Evolutionary conservation across 2,329 filamentous ascomycete genomes (phyloP), one percentile per base, ranked within the genome.

Genomic region (Herpotrichia juniperi): DNA sequence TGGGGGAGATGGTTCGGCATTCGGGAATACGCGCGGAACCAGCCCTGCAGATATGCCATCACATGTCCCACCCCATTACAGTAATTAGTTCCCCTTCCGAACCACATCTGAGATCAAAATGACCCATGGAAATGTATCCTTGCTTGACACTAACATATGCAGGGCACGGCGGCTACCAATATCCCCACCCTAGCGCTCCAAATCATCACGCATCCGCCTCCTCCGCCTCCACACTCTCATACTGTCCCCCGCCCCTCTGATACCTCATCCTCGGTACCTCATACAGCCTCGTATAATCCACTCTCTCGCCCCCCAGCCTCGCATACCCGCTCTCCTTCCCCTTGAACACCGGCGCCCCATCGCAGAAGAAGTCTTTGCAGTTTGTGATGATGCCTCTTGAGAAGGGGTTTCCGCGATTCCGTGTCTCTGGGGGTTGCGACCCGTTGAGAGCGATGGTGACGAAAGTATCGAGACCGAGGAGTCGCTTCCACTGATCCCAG

Each of bases 291-390:
- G 89, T 90, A 74, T 97, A 99, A 75, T 97, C 91, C 42, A 99
- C 85, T 32, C 82, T 78, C 64, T 89, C 83, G 2, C 94, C 93
- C 12, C 87, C 90, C 7, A 99, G 76, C 71, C 92, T 77, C 0
- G 89, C 92, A 37, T 82, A 81, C 11, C 93, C 93, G 45, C 84
- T 88, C 64, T 90, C 86, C 51, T 88, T 83, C 63, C 82, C 85
- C 10, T 88, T 86, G 70, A 96, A 93, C 16, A 96, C 73, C 0
- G 93, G 89, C 2, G 90, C 87, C 1, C 90, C 86, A 69, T 97
- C 94, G 66, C 90, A 93, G 91, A 93, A 97, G 72, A 99, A 99
- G 74, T 99, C 96, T 60, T 85, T 88, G 75, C 94, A 99, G 70
- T 99, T 99, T 53, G 87, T 84, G n/a, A 96, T 63, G 32, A 91